phyloP scores from a whole-genome alignment of 2,329 filamentous ascomycete genomes.

The Microsporum ferrugineum region DNA sequence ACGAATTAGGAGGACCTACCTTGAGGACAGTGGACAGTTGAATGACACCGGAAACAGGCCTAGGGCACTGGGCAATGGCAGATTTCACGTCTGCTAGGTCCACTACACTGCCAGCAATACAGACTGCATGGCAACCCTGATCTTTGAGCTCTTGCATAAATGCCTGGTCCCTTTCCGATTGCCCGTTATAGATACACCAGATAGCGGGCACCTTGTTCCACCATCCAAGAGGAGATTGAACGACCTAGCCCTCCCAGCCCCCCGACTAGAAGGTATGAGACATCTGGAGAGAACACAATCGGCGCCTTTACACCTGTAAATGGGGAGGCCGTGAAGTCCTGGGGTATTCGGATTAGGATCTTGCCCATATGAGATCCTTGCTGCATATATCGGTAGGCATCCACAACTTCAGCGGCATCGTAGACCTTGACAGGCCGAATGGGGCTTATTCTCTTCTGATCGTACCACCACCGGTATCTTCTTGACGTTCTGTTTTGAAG shows the following conservation, averaged over 20 bases:
- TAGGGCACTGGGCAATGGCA: neutral
- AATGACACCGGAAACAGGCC: conserved; percentile 16
- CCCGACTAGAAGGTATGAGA: conserved; percentile 18
- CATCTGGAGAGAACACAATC: neutral
- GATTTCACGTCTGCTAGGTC: neutral
- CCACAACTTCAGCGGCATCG: conserved; percentile 17
- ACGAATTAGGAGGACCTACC: neutral
- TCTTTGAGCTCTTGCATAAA: neutral
- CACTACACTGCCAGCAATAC: neutral
- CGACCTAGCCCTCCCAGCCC: conserved; percentile 20
- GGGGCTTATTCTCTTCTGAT: conserved; percentile 16
- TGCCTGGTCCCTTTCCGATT: neutral
- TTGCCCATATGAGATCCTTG: neutral
- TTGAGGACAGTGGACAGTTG: conserved; percentile 15
- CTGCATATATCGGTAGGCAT: conserved; percentile 24
- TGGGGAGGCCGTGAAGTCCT: neutral
- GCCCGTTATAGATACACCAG: conserved; percentile 21
- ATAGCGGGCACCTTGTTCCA: conserved; percentile 18
- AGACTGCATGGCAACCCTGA: neutral
- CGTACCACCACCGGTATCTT: neutral
- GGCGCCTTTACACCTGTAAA: neutral
- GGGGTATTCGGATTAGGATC: neutral
- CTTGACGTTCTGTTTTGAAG: neutral
- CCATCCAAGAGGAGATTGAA: conserved; percentile 18
- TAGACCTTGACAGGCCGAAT: conserved; percentile 21